Conservation (phyloP, 371 early-diverging fungal species). For the Mortierella sp. region DNA sequence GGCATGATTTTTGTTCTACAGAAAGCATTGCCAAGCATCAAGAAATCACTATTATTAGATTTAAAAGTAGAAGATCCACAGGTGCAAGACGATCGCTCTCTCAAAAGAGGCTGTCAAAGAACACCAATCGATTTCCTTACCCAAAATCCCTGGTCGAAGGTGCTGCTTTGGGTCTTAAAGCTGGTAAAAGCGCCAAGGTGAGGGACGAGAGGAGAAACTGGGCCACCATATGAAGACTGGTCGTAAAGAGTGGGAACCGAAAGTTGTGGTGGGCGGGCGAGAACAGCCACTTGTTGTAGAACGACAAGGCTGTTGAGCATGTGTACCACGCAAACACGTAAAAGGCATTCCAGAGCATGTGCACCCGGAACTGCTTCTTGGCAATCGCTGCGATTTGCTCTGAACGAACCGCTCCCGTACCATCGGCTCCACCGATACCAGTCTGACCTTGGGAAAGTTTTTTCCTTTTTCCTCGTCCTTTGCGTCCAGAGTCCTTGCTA, state of each 20-base stretch:
- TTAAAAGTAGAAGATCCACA: not conserved
- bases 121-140: conserved; percentile 19
- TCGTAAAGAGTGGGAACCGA: conserved; percentile 82
- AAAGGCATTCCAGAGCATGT: conserved; percentile 44
- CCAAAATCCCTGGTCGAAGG: conserved; percentile 70
- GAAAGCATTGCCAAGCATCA: not conserved
- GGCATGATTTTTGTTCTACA: conserved; percentile 75
- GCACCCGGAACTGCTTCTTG: conserved; percentile 36
- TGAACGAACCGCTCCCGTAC: conserved; percentile 26
- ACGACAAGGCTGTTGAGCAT: conserved; percentile 73
- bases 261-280: conserved; percentile 78
- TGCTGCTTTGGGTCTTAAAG: conserved; percentile 62
- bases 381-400: conserved; percentile 36
- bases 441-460: not conserved
- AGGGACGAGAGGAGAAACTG: conserved; percentile 71
- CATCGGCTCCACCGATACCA: not conserved
- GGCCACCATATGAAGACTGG: conserved; percentile 78
- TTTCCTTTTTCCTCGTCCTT: conserved; percentile 3
- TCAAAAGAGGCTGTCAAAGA: not conserved
- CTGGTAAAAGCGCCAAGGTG: conserved; percentile 65
- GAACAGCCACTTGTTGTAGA: conserved; percentile 94
- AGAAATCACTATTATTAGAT: not conserved
- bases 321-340: conserved; percentile 52
- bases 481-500: not conserved
- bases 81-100: not conserved